Percentiles rank a stretch among this genome's conserved stretches.
phyloP scores from a whole-genome alignment of 306 rosid genomes.

The Dalbergia cultrata region DNA sequence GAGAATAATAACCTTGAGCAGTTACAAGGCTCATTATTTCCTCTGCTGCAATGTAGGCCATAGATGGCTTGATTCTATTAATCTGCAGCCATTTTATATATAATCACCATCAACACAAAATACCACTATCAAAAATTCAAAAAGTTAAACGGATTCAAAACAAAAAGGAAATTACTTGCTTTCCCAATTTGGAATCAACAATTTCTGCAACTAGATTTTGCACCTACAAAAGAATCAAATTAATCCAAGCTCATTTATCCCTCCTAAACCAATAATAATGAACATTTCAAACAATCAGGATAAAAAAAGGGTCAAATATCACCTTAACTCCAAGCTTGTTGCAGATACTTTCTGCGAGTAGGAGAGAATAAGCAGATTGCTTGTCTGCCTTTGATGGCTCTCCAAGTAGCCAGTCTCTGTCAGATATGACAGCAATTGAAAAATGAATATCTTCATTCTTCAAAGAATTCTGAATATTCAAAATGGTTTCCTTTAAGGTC shows the following conservation, averaged over 20 bases:
- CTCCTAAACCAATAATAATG: neutral
- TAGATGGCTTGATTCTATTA: constrained; percentile 79
- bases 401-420: constrained; percentile 90
- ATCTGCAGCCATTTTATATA: constrained; percentile 61
- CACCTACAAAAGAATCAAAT: constrained; percentile 64
- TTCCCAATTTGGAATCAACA: constrained; percentile 87
- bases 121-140: constrained; percentile 12
- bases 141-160: constrained; percentile 40
- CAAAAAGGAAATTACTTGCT: constrained; percentile 72
- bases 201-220: constrained; percentile 94
- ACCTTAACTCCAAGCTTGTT: constrained; percentile 84
- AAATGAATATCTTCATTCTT: constrained; percentile 67
- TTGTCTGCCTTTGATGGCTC: constrained; percentile 89
- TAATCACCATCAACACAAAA: constrained; percentile 25
- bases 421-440: constrained; percentile 81
- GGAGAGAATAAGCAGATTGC: constrained; percentile 85
- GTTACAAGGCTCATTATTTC: constrained; percentile 99
- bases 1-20: constrained; percentile 82
- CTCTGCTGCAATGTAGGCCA: constrained; percentile 87
- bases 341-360: constrained; percentile 90
- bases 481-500: constrained; percentile 76
- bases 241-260: constrained; percentile 22
- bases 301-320: constrained; percentile 34
- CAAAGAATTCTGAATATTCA: constrained; percentile 65
- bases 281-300: constrained; percentile 33